A percentile compares a stretch with the other conserved stretches of the same genome.
phyloP scores from a whole-genome alignment of 352 stramenopile species.

The Globisporangium barbulae region DNA sequence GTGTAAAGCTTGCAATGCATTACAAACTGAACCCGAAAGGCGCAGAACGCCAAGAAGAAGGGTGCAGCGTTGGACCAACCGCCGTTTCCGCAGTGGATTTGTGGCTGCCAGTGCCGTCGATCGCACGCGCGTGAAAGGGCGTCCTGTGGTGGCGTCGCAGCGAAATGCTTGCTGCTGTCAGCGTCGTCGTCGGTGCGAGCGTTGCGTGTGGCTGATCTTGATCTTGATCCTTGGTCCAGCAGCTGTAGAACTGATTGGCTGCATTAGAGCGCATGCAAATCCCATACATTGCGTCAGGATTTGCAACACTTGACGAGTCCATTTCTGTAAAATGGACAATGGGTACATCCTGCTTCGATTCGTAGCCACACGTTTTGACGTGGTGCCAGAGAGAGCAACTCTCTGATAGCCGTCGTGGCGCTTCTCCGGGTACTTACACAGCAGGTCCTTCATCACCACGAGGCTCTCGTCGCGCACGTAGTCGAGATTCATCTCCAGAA shows the following conservation, averaged over 20 bases:
- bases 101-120: neutral
- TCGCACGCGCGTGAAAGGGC: neutral
- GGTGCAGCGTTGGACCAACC: neutral
- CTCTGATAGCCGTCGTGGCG: conserved; percentile 89
- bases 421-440: conserved; percentile 95
- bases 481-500: conserved; percentile 96
- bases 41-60: too few species aligned
- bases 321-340: neutral
- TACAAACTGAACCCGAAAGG: neutral
- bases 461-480: conserved; percentile 97
- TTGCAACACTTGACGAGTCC: neutral
- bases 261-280: neutral
- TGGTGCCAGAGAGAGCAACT: too few species aligned
- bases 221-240: too few species aligned
- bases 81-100: neutral
- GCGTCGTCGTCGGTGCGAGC: too few species aligned
- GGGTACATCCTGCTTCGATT: neutral
- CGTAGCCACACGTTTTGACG: too few species aligned
- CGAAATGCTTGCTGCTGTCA: neutral
- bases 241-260: neutral
- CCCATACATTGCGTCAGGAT: neutral
- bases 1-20: neutral
- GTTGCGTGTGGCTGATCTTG: too few species aligned
- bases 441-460: conserved; percentile 94
- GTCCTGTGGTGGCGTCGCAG: neutral